These are phyloP conservation scores for Platanus orientalis DNA, from an alignment of 164 flowering plant species.

Conservation along the genomic window DNA sequence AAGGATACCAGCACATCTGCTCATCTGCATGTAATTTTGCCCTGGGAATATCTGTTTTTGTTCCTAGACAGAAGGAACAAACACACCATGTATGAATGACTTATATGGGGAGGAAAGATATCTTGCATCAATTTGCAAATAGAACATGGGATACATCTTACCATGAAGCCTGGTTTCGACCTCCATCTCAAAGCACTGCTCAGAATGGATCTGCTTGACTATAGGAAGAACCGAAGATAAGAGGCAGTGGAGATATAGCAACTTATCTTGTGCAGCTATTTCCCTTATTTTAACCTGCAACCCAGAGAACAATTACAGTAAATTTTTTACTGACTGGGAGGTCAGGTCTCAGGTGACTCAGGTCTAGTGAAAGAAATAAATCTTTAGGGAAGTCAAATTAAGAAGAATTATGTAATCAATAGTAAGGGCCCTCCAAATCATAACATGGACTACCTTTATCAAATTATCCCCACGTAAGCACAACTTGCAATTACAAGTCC, in stretches of 20 bases:
- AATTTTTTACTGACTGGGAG: not conserved
- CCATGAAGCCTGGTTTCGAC: conserved; percentile 68
- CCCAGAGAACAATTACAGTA: conserved; percentile 4
- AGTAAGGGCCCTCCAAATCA: not conserved
- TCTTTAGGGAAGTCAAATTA: not conserved
- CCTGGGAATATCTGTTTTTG: conserved; percentile 58
- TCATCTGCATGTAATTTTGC: conserved; percentile 75
- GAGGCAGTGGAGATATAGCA: conserved; percentile 67
- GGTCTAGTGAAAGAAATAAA: not conserved
- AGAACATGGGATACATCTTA: conserved; percentile 26
- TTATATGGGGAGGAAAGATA: not conserved
- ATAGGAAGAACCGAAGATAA: conserved; percentile 87
- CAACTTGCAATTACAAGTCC: conserved; percentile 72
- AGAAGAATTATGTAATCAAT: not conserved
- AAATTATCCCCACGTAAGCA: conserved; percentile 75
- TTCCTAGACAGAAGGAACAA: conserved; percentile 41
- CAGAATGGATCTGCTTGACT: conserved; percentile 63
- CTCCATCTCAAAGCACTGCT: conserved; percentile 78
- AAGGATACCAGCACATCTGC: conserved; percentile 92
- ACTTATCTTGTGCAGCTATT: conserved; percentile 64
- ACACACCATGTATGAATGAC: not conserved
- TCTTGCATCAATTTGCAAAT: not conserved
- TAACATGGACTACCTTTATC: conserved; percentile 55
- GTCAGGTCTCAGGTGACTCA: not conserved
- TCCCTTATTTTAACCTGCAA: conserved; percentile 70